Evolutionary conservation across 202 grass and related monocot species (phyloP).

Genomic region (Brachypodium distachyon): DNA sequence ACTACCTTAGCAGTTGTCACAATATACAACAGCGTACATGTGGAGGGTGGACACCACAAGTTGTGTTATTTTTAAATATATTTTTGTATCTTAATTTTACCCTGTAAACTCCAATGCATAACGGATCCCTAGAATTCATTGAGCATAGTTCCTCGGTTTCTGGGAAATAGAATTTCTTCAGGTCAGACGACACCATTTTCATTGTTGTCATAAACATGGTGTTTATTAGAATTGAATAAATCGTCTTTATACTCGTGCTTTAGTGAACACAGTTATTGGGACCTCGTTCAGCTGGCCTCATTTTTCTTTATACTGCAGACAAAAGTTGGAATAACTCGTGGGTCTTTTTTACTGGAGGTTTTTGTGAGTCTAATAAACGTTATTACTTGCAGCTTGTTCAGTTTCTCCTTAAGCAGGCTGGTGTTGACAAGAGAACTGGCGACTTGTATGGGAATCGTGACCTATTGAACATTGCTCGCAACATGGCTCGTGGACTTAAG

Average conservation of each 20-base stretch:
- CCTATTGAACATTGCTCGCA: constrained; percentile 96
- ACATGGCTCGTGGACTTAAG: constrained; percentile 98
- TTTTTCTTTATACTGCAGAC: neutral
- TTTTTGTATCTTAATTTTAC: neutral
- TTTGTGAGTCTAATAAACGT: constrained; percentile 5
- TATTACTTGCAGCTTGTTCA: constrained; percentile 76
- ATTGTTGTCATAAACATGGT: neutral
- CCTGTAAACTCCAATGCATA: neutral
- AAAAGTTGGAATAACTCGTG: neutral
- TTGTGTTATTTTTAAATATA: neutral
- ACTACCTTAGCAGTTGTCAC: neutral
- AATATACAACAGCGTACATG: neutral
- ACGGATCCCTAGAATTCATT: neutral
- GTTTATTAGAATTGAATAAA: neutral
- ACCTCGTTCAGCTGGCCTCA: neutral
- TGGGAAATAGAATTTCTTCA: constrained; percentile 9
- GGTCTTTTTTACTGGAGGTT: neutral
- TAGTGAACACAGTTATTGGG: neutral
- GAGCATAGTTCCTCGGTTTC: neutral
- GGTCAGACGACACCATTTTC: neutral
- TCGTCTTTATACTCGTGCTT: neutral
- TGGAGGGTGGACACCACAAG: neutral
- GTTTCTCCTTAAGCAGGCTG: constrained; percentile 92
- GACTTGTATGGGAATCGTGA: constrained; percentile 92
- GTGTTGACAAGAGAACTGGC: constrained; percentile 88